Evolutionary conservation across 75 land plant genomes (phyloP).

Genomic region (Picea glauca): DNA sequence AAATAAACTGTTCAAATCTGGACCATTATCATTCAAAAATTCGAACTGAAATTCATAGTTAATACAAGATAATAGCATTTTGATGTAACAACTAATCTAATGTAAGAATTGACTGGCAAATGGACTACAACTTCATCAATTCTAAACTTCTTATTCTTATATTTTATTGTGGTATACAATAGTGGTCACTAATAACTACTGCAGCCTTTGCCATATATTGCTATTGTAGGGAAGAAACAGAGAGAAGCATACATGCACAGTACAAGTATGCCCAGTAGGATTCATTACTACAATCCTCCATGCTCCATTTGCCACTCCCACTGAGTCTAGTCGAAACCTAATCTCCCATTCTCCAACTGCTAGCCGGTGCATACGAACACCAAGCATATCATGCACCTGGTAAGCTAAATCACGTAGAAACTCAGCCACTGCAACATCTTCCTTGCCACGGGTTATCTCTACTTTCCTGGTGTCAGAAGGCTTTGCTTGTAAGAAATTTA

Average conservation of each 20-base stretch:
- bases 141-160: neutral
- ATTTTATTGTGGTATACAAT: slow-evolving; percentile 3
- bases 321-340: slow-evolving; percentile 64
- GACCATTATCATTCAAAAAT: neutral
- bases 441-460: slow-evolving; percentile 26
- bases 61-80: neutral
- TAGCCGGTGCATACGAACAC: slow-evolving; percentile 90
- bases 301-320: slow-evolving; percentile 70
- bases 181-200: neutral
- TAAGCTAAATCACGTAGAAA: slow-evolving; percentile 61
- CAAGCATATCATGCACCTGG: slow-evolving; percentile 65
- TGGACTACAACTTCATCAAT: neutral
- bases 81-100: neutral
- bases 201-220: neutral
- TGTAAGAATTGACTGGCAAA: neutral
- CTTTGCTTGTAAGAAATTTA: neutral
- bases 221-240: neutral
- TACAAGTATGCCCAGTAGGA: slow-evolving; percentile 94
- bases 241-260: slow-evolving; percentile 64
- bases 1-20: neutral
- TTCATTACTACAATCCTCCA: slow-evolving; percentile 96
- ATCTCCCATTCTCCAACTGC: slow-evolving; percentile 95
- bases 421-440: slow-evolving; percentile 36
- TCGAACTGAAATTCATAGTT: neutral
- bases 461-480: slow-evolving; percentile 28